phyloP scores from a whole-genome alignment of 345 rosid species.

The Populus deltoides region DNA sequence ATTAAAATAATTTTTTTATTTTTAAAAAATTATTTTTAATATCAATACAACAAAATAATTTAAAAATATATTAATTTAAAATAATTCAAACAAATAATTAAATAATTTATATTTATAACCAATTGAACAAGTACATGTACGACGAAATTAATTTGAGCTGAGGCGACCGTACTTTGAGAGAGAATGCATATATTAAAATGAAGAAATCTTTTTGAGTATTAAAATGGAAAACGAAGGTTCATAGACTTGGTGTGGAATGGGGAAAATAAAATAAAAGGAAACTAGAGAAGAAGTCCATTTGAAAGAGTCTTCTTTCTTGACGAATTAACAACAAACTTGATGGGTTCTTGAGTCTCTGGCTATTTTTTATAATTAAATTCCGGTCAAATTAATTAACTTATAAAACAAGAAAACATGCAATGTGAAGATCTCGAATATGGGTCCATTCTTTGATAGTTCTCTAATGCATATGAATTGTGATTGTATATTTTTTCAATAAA shows the following conservation, averaged over 20 bases:
- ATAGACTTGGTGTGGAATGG: not conserved
- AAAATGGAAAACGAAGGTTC: not conserved
- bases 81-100: too few relatives aligned
- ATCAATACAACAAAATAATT: too few relatives aligned
- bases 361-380: not conserved
- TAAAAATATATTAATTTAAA: too few relatives aligned
- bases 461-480: not conserved
- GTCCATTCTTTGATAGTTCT: not conserved
- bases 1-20: too few relatives aligned
- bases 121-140: not conserved
- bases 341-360: too few relatives aligned
- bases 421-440: not conserved
- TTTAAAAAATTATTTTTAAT: too few relatives aligned
- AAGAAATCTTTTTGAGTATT: not conserved
- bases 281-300: not conserved
- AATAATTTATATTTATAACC: not conserved
- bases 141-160: not conserved
- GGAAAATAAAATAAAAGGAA: not conserved
- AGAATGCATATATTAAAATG: not conserved
- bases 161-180: not conserved
- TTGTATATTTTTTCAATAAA: not conserved
- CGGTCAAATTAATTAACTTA: not conserved
- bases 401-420: not conserved
- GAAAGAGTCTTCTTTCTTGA: not conserved
- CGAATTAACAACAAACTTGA: not conserved